Evolutionary conservation across 805 yeast species (phyloP), one percentile per base, ranked within the genome.

Genomic region (Kuraishia cidri): DNA sequence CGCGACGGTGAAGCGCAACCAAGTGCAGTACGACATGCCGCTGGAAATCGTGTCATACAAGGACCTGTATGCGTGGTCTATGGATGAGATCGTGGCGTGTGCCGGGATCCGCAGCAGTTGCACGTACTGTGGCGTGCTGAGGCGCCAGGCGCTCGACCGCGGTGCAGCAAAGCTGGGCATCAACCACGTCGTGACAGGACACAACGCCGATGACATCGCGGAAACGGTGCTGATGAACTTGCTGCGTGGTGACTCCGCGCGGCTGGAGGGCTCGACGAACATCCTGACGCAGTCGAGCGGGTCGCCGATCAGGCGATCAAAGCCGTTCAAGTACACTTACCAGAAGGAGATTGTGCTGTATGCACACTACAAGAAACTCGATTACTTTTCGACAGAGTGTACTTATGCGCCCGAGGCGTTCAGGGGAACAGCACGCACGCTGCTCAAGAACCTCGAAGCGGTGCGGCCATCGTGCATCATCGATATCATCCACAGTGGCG

Each of bases 161-260:
- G 99, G 98, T 2, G 96, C 97, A 3, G 78, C 83, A 8, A 81
- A 79, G 49, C 58, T 90, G 16, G 86, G 79, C 0, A 87, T 92
- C 32, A 66, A 69, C 34, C 99, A 92, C 56, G 92, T 92, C 21
- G 94, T 92, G 2, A 92, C 99, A 0, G 99, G 99, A 3, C 99
- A 92, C 57, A 92, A 92, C 54, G 99, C 99, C 0, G 99, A 92
- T 55, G 99, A 92, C 58, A 83, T 92, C 85, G 99, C 99, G 2
- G 99, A 92, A 49, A 92, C 99, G 0, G 95, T 92, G 4, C 58
- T 92, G 34, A 90, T 92, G 97, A 92, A 92, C 55, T 58, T 92
- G 28, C 60, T 92, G 19, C 68, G 99, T 45, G 99, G 99, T n/a
- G 99, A 92, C 52, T 80, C 87, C 5, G 94, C 95, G 16, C 67